Evolutionary conservation across 2,329 filamentous ascomycete genomes (phyloP), one percentile per base, ranked within the genome.

Genomic region (Pseudogymnoascus sp.): DNA sequence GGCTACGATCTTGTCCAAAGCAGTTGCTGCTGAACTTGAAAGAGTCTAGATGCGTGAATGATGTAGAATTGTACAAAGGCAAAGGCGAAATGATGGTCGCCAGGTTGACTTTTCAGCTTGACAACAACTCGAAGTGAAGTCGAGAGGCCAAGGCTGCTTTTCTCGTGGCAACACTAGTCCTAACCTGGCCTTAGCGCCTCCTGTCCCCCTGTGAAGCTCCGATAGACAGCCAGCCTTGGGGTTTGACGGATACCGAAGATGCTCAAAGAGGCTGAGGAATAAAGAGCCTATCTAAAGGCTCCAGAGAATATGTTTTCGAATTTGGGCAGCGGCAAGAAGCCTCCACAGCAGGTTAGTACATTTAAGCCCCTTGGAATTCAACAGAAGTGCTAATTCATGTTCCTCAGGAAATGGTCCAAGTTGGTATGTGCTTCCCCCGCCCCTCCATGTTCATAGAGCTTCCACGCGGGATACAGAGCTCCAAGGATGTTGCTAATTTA

Each of bases 331-430:
- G 79, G 82, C 77, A 89, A 89, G 80, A 91, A 91, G 79, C 80
- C 83, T 69, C 80, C 82, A 68, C 85, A 87, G 73, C 87, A 90
- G 85, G 89, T 91, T 78, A 74, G 81, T 75, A 61, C 40, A 14
- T 59, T 66, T 65, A 64, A 65, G 61, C 62, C 61, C 47, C 11
- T 50, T 50, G 31, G 33, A 47, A 65, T 33, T 42, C 31, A 26
- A 26, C 61, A 59, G 60, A 59, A 62, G 59, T 64, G 64, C 68
- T 63, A 64, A 64, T 53, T 63, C 61, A 33, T 42, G 35, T 70
- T 76, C 71, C 78, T 74, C 81, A 97, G 91, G 95, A 99, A 83
- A 99, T 99, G 95, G 91, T 97, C 71, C 93, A 99, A 89, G 93
- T 99, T 81, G 93, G 95, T 97, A 88, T 83, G 87, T 89, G 68